Base-by-base conservation (phyloP, 2,329 filamentous ascomycete species). In the Cladophialophora yegresii region DNA sequence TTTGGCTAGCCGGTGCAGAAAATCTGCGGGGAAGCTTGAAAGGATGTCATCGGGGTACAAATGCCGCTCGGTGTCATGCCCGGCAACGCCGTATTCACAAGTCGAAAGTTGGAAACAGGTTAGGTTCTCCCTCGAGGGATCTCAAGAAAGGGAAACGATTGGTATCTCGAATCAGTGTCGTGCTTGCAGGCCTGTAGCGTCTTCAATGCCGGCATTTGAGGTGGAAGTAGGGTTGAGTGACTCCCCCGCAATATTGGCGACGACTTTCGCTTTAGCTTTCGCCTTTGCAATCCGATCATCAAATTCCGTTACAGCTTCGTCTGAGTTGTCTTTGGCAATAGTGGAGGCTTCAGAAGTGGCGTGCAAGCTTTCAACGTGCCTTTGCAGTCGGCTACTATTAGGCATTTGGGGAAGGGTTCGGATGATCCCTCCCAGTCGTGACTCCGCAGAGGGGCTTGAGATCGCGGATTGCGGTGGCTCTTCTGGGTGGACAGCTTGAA, bases 261-360 rank as follows among this genome's bases (percentile, higher is more conserved):
- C 87, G 54, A 99, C 84, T 77, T 93, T 96, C 1, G 86, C 85
- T 75, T 96, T 97, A 2, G 89, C 89, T 70, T 87, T 85, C 3
- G 92, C 93, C 68, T 91, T 85, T 78, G 93, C 95, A 45, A 96
- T 74, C 12, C 93, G 84, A 75, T 97, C 91, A 72, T 99, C 95
- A 73, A 96, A 93, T 72, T 97, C 93, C 57, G 89, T 89, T 23
- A 99, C 92, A 0, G 89, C 88, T 54, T 96, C 91, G 74, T 98
- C 93, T 4, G 86, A 89, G 74, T 99, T 99, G 64, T 88, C 83
- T 22, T 88, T 93, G 16, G 88, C 87, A 50, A 97, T 78, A 0
- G 87, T 93, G 4, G 87, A 87, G 0, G 89, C 88, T 75, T 96
- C 92, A 2, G 92, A 87, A 13, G 97, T 81, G 26, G 89, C 88